Percentiles rank a stretch among this genome's conserved stretches.
phyloP scores from a whole-genome alignment of 805 yeast species.

The Ogataea trehalophila region DNA sequence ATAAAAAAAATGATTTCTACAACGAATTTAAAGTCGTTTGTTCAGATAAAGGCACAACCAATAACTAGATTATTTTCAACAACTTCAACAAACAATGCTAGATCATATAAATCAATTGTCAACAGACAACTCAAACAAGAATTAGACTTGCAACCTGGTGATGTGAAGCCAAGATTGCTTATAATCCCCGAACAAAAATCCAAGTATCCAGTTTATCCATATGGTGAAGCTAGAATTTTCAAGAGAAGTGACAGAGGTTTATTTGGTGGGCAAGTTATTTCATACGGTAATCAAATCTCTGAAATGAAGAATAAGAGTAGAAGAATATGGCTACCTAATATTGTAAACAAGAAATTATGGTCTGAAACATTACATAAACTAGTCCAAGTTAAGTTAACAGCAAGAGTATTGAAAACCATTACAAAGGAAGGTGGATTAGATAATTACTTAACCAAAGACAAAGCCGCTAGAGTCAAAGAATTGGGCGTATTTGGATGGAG shows the following conservation, averaged over 20 bases:
- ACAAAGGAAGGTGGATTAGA: conserved; percentile 95
- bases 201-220: conserved; percentile 63
- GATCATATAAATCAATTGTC: conserved; percentile 38
- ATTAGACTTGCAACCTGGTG: conserved; percentile 49
- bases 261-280: conserved; percentile 82
- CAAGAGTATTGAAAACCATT: conserved; percentile 81
- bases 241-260: conserved; percentile 85
- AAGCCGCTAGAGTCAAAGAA: conserved; percentile 85
- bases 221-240: conserved; percentile 71
- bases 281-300: conserved; percentile 71
- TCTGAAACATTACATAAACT: conserved; percentile 66
- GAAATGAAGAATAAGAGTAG: conserved; percentile 70
- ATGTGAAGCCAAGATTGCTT: conserved; percentile 37
- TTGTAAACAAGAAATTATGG: conserved; percentile 72
- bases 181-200: conserved; percentile 40
- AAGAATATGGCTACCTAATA: conserved; percentile 78
- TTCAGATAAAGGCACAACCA: neutral
- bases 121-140: conserved; percentile 40
- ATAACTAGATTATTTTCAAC: conserved; percentile 23
- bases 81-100: conserved; percentile 15
- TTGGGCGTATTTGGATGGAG: conserved; percentile 92
- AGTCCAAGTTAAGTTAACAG: conserved; percentile 58
- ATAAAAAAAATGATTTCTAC: neutral
- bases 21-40: neutral
- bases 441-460: conserved; percentile 79